Percentiles rank a stretch among this genome's conserved stretches.
These are phyloP conservation scores for Suillus sp. DNA, from an alignment of 768 basidiomycete species.

Conservation along the genomic window DNA sequence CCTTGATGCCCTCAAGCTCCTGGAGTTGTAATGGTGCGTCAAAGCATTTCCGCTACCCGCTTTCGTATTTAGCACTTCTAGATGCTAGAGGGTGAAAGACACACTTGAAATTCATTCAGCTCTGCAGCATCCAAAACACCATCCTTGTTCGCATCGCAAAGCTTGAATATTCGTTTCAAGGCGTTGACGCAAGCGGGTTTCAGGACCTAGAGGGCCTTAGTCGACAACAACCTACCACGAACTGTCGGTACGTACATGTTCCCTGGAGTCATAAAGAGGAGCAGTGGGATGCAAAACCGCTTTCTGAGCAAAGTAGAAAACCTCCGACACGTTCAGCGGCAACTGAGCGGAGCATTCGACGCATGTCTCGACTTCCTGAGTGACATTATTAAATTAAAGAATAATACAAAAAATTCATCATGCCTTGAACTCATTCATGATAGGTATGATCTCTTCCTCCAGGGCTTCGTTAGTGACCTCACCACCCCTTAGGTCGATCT, in stretches of 20 bases:
- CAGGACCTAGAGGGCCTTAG: slow-evolving; percentile 58
- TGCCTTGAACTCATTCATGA: slow-evolving; percentile 99
- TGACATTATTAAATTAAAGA: slow-evolving; percentile 13
- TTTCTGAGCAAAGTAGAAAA: slow-evolving; percentile 98
- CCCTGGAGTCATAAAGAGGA: slow-evolving; percentile 93
- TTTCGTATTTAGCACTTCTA: slow-evolving; percentile 12
- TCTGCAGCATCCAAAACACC: slow-evolving; percentile 88
- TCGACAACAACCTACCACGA: slow-evolving; percentile 19
- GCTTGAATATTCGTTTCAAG: slow-evolving; percentile 90
- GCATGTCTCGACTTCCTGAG: slow-evolving; percentile 96
- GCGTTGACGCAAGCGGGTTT: slow-evolving; percentile 92
- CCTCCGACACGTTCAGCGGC: slow-evolving; percentile 91
- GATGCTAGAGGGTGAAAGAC: slow-evolving; percentile 3
- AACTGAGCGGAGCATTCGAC: slow-evolving; percentile 95
- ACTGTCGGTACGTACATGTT: slow-evolving; percentile 66
- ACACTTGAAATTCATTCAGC: slow-evolving; percentile 95
- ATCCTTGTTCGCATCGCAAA: slow-evolving; percentile 95
- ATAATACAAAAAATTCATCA: slow-evolving; percentile 18
- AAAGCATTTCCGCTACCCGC: slow-evolving; percentile 85
- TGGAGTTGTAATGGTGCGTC: slow-evolving; percentile 88
- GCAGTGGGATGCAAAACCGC: slow-evolving; percentile 97
- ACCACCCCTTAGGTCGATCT: slow-evolving; percentile 93
- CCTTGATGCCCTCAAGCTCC: slow-evolving; percentile 95
- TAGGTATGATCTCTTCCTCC: slow-evolving; percentile 92
- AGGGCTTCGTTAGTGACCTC: slow-evolving; percentile 92